phyloP scores from a whole-genome alignment of 192 early-diverging fungal genomes.

The Coemansia nantahalensis region DNA sequence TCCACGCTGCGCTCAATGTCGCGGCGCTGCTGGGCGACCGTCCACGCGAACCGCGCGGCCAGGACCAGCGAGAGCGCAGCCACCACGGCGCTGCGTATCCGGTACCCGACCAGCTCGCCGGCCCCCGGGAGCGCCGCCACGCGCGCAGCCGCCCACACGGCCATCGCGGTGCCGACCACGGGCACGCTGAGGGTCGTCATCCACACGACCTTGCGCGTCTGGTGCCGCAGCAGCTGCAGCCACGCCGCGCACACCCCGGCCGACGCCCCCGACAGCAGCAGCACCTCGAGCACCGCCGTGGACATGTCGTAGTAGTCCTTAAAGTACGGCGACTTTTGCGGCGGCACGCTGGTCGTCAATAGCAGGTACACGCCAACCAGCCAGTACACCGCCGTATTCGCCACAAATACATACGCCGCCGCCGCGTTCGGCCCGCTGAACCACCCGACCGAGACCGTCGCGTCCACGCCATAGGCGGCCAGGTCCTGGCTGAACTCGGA shows the following conservation, averaged over 20 bases:
- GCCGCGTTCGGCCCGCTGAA: slow-evolving; percentile 25
- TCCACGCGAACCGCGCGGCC: slow-evolving; percentile 38
- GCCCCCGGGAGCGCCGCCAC: slow-evolving; percentile 24
- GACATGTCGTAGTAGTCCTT: slow-evolving; percentile 40
- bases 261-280: slow-evolving; percentile 17
- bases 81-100: slow-evolving; percentile 31
- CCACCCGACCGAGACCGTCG: slow-evolving; percentile 7
- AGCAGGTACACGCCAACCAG: slow-evolving; percentile 25
- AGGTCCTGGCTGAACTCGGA: slow-evolving; percentile 51
- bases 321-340: slow-evolving; percentile 37
- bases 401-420: slow-evolving; percentile 30
- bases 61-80: slow-evolving; percentile 26
- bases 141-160: slow-evolving; percentile 41
- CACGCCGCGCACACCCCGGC: slow-evolving; percentile 26
- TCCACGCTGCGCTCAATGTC: slow-evolving; percentile 49
- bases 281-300: slow-evolving; percentile 22
- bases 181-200: slow-evolving; percentile 45
- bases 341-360: slow-evolving; percentile 20
- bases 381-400: slow-evolving; percentile 18
- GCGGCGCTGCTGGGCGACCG: slow-evolving; percentile 20
- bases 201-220: slow-evolving; percentile 45
- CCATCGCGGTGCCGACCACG: slow-evolving; percentile 30
- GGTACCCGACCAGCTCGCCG: slow-evolving; percentile 31
- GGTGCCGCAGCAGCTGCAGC: slow-evolving; percentile 42
- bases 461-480: slow-evolving; percentile 24